Percentiles rank a stretch among this genome's conserved stretches.
phyloP scores from a whole-genome alignment of 2,329 filamentous ascomycete species.

The Ophiostoma sp. region DNA sequence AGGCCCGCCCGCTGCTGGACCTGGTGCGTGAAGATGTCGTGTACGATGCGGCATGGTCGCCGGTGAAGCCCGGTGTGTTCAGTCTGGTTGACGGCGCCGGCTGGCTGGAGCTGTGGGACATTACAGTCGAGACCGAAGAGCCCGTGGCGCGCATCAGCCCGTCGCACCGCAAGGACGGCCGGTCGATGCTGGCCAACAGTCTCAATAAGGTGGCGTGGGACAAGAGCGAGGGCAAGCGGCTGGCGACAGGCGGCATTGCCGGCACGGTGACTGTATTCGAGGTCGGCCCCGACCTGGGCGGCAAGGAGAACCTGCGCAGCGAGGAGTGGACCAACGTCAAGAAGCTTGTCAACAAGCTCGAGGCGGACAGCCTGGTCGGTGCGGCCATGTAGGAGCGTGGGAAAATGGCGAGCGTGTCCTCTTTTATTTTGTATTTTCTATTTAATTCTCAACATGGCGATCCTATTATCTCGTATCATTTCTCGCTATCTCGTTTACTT shows the following conservation, averaged over 20 bases:
- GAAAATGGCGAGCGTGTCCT: background rate
- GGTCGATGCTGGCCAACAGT: constrained; percentile 72
- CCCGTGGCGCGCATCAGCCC: constrained; percentile 77
- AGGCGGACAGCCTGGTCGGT: constrained; percentile 51
- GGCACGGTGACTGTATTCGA: constrained; percentile 90
- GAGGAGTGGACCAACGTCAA: constrained; percentile 95
- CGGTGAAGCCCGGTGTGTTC: constrained; percentile 89
- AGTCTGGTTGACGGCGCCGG: constrained; percentile 90
- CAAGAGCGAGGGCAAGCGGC: constrained; percentile 73
- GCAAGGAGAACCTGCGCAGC: constrained; percentile 72
- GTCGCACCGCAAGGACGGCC: constrained; percentile 57
- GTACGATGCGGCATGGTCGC: constrained; percentile 94
- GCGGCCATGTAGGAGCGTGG: constrained; percentile 13
- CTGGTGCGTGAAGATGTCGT: constrained; percentile 93
- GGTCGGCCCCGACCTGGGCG: constrained; percentile 74
- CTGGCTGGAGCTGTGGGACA: constrained; percentile 89
- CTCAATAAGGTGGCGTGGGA: constrained; percentile 96
- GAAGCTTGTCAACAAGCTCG: constrained; percentile 74
- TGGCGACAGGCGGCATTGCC: constrained; percentile 89
- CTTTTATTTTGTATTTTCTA: background rate
- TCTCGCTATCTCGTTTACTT: background rate
- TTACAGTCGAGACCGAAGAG: constrained; percentile 87
- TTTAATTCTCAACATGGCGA: constrained; percentile 12
- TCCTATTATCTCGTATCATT: background rate
- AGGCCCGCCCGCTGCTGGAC: constrained; percentile 72